Conservation (phyloP, 352 stramenopile species). For the Phytophthora pini region DNA sequence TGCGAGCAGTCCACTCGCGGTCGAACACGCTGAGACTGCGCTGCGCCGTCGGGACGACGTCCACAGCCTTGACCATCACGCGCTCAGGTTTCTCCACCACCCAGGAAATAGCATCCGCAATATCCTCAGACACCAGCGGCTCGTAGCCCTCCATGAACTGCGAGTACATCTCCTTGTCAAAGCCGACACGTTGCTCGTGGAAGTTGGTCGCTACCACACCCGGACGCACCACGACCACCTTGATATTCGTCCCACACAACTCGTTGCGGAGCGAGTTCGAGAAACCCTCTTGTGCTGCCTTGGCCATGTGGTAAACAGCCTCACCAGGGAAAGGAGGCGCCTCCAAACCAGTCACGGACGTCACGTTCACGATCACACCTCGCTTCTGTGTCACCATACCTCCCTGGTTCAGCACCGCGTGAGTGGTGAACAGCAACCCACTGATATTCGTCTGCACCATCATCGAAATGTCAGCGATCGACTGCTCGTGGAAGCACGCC, state of each 20-base stretch:
- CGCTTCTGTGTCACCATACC: conserved; percentile 28
- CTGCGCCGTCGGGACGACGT: conserved; percentile 35
- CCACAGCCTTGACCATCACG: conserved; percentile 34
- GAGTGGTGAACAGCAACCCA: conserved; percentile 30
- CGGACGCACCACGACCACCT: conserved; percentile 37
- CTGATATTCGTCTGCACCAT: conserved; percentile 41
- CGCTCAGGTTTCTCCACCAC: conserved; percentile 35
- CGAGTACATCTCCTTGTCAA: conserved; percentile 28
- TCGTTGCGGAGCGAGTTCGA: conserved; percentile 39
- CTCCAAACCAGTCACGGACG: conserved; percentile 36
- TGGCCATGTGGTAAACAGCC: conserved; percentile 36
- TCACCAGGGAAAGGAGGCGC: conserved; percentile 34
- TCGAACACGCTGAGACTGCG: conserved; percentile 43
- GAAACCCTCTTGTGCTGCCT: conserved; percentile 36
- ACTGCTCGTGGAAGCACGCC: conserved; percentile 31
- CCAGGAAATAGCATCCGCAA: conserved; percentile 37
- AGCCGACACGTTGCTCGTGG: conserved; percentile 41
- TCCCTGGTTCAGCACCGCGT: conserved; percentile 33
- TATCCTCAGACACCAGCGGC: conserved; percentile 32
- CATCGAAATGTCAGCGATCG: conserved; percentile 31
- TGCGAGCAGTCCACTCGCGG: conserved; percentile 31
- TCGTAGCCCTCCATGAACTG: conserved; percentile 42
- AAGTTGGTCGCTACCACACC: conserved; percentile 41
- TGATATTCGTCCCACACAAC: conserved; percentile 38
- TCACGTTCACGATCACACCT: conserved; percentile 37